phyloP scores from a whole-genome alignment of 257 asterid genomes.

The Primulina huaijiensis region DNA sequence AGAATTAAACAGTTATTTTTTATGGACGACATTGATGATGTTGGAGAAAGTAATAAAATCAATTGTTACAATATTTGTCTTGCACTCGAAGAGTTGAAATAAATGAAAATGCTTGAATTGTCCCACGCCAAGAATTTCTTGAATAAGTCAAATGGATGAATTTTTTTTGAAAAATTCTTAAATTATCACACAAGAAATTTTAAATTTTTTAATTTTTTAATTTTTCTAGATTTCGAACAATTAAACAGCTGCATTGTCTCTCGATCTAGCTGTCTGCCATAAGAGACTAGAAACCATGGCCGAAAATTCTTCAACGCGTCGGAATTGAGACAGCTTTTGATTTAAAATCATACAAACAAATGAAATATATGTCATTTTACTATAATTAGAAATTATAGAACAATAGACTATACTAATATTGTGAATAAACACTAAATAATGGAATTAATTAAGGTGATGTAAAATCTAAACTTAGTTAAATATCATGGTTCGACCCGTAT shows the following conservation, averaged over 20 bases:
- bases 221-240: constrained; percentile 12
- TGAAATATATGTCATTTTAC: neutral
- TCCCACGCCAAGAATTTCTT: neutral
- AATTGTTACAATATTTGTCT: neutral
- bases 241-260: neutral
- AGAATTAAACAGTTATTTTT: too few relatives aligned
- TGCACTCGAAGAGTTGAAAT: too few relatives aligned
- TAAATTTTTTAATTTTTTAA: too few relatives aligned
- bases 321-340: constrained; percentile 14
- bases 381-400: neutral
- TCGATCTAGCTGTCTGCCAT: constrained; percentile 19
- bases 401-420: neutral
- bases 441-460: neutral
- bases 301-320: constrained; percentile 17
- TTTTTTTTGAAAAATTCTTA: neutral
- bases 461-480: constrained; percentile 8
- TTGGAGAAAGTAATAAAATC: neutral
- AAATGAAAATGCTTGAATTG: too few relatives aligned
- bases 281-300: constrained; percentile 19
- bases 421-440: constrained; percentile 12
- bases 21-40: too few relatives aligned
- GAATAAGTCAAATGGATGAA: neutral
- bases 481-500: constrained; percentile 46
- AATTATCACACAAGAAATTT: neutral
- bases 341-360: neutral